phyloP scores from a whole-genome alignment of 2,329 filamentous ascomycete genomes.

The Penicillium verrucosum region DNA sequence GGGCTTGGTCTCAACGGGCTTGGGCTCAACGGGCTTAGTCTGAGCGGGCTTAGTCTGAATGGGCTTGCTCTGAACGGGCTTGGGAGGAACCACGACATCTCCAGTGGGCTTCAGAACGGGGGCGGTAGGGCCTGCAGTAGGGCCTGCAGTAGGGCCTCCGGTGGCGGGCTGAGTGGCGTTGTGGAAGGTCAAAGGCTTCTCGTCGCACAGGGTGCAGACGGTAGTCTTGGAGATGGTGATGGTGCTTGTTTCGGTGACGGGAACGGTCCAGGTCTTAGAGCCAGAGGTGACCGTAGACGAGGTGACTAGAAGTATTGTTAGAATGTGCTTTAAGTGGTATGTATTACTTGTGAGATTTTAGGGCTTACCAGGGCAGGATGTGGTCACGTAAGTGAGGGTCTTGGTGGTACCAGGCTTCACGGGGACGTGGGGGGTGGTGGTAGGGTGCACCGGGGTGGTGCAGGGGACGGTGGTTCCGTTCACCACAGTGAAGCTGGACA shows the following conservation, averaged over 20 bases:
- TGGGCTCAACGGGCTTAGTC: conserved; percentile 5
- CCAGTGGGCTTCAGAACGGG: conserved; percentile 12
- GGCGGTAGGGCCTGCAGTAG: conserved; percentile 13
- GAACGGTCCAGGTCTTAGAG: conserved; percentile 26
- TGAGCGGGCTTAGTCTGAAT: neutral
- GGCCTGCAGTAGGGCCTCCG: conserved; percentile 7
- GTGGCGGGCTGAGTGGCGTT: conserved; percentile 13
- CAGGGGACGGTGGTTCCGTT: conserved; percentile 9
- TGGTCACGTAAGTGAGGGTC: conserved; percentile 35
- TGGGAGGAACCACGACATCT: conserved; percentile 5
- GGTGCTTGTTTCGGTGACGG: conserved; percentile 32
- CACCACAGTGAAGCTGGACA: neutral
- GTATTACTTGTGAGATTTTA: neutral
- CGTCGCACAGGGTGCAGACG: conserved; percentile 22
- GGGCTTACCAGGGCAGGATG: conserved; percentile 33
- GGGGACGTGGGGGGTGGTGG: conserved; percentile 13
- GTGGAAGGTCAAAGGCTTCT: conserved; percentile 17
- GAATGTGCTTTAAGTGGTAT: neutral
- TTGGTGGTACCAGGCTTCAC: conserved; percentile 25
- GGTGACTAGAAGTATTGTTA: conserved; percentile 24
- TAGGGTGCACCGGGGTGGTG: conserved; percentile 2
- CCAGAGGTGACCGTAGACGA: conserved; percentile 30
- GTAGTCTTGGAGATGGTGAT: conserved; percentile 31
- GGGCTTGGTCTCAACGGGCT: neutral
- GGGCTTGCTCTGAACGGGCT: neutral